These are phyloP conservation scores for Zalaria obscura DNA, from an alignment of 2,329 filamentous ascomycete species.

Conservation along the genomic window DNA sequence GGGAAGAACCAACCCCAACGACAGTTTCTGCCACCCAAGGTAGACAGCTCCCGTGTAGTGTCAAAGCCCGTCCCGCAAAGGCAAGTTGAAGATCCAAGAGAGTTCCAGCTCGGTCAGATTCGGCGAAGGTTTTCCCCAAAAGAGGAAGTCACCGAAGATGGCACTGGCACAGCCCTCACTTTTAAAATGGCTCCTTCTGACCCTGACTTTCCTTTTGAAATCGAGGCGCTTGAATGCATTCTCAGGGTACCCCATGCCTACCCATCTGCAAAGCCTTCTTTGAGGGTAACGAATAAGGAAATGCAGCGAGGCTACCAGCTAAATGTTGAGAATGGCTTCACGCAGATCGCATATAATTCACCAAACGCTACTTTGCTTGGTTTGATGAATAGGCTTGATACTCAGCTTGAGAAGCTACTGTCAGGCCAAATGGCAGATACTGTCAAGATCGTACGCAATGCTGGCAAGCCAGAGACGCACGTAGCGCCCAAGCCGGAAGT, in stretches of 20 bases:
- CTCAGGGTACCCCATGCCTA: slow-evolving; percentile 51
- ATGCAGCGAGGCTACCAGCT: slow-evolving; percentile 60
- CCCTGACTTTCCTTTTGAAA: slow-evolving; percentile 70
- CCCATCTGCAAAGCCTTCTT: slow-evolving; percentile 41
- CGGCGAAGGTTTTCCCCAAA: slow-evolving; percentile 47
- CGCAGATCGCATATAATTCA: slow-evolving; percentile 42
- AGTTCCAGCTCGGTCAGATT: slow-evolving; percentile 63
- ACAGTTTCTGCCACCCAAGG: slow-evolving; percentile 16
- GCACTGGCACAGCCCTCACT: slow-evolving; percentile 41
- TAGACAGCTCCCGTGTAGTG: slow-evolving; percentile 37
- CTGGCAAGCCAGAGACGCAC: slow-evolving; percentile 1
- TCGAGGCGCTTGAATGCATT: slow-evolving; percentile 53
- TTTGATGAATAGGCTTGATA: slow-evolving; percentile 57
- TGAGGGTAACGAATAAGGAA: slow-evolving; percentile 54
- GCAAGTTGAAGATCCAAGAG: slow-evolving; percentile 52
- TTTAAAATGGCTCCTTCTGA: slow-evolving; percentile 62
- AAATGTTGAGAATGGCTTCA: slow-evolving; percentile 65
- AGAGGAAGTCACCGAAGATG: slow-evolving; percentile 32
- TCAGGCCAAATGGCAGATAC: slow-evolving; percentile 58
- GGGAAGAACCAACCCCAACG: slow-evolving; percentile 5
- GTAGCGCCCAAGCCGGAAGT: not conserved
- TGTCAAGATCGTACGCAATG: slow-evolving; percentile 52
- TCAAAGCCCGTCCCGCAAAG: slow-evolving; percentile 50
- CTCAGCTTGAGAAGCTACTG: slow-evolving; percentile 54
- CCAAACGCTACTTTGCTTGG: slow-evolving; percentile 47